Conservation (phyloP, 1,284 basidiomycete species). For the Melanopsichium pennsylvanicum region DNA sequence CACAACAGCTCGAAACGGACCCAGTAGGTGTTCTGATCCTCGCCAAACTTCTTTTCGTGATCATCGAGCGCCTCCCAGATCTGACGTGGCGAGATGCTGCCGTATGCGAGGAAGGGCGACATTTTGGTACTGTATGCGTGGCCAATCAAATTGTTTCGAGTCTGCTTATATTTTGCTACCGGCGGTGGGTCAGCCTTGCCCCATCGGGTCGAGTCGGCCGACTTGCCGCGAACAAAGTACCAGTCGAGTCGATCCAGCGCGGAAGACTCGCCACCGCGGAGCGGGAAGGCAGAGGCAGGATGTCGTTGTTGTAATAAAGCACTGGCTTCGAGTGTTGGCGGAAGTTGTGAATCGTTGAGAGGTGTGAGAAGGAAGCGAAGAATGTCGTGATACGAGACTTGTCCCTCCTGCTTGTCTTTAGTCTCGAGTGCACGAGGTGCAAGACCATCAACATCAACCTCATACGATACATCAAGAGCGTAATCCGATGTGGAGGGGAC, state of each 20-base stretch:
- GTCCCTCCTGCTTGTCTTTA: conserved; percentile 49
- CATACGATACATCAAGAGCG: conserved; percentile 57
- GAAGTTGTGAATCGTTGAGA: conserved; percentile 52
- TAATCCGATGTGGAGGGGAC: conserved; percentile 54
- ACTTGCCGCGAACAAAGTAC: conserved; percentile 62
- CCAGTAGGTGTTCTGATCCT: conserved; percentile 68
- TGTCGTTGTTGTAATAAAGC: conserved; percentile 57
- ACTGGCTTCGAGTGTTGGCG: conserved; percentile 47
- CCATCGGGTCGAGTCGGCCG: conserved; percentile 52
- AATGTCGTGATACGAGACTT: conserved; percentile 62
- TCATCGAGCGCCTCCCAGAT: conserved; percentile 66
- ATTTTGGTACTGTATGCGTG: conserved; percentile 71
- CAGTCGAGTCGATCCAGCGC: conserved; percentile 59
- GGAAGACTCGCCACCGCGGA: conserved; percentile 59
- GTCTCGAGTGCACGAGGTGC: conserved; percentile 36
- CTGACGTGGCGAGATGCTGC: conserved; percentile 69
- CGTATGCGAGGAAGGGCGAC: conserved; percentile 70
- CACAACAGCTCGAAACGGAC: conserved; percentile 71
- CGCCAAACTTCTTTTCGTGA: conserved; percentile 65
- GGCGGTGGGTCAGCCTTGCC: conserved; percentile 63
- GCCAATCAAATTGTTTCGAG: conserved; percentile 71
- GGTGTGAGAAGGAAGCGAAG: conserved; percentile 54
- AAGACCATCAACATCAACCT: conserved; percentile 60
- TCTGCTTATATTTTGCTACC: conserved; percentile 70
- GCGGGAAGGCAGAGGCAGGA: conserved; percentile 56